Evolutionary conservation across 768 basidiomycete genomes (phyloP).

Genomic region (Tephrocybe sp.): DNA sequence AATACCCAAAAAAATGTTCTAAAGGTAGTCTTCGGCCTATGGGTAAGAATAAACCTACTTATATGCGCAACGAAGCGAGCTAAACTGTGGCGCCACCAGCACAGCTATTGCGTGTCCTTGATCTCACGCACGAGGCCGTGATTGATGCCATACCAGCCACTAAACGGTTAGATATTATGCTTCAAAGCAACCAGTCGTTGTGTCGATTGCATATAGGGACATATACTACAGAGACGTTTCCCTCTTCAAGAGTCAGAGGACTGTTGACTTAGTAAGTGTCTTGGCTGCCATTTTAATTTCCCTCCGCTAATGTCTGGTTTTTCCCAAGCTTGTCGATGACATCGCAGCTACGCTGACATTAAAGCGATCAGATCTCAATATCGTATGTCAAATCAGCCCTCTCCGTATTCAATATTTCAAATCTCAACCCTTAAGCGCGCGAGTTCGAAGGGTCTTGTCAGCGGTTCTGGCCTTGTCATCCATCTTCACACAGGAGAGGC

Average conservation of each 20-base stretch:
- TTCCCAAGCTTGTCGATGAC: constrained; percentile 77
- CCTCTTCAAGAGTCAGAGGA: constrained; percentile 74
- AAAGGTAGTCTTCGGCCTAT: constrained; percentile 38
- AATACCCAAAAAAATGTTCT: constrained; percentile 33
- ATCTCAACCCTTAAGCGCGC: constrained; percentile 62
- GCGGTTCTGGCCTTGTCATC: constrained; percentile 62
- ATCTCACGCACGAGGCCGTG: constrained; percentile 69
- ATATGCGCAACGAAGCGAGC: constrained; percentile 1
- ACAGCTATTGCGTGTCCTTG: constrained; percentile 63
- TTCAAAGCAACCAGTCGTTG: constrained; percentile 5
- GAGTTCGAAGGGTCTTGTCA: constrained; percentile 84
- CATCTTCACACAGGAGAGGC: constrained; percentile 53
- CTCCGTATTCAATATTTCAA: background rate
- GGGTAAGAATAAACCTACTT: constrained; percentile 28
- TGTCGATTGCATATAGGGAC: constrained; percentile 47
- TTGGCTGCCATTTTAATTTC: constrained; percentile 8
- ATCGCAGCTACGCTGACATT: constrained; percentile 80
- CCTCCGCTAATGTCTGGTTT: background rate
- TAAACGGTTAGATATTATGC: constrained; percentile 46
- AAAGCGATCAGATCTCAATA: constrained; percentile 72
- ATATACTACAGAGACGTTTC: constrained; percentile 83
- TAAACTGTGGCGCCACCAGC: constrained; percentile 38
- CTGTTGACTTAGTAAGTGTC: constrained; percentile 65
- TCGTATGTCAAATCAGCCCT: constrained; percentile 44
- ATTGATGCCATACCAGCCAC: constrained; percentile 52